Base-by-base conservation (phyloP, 1,284 basidiomycete species). In the Cutaneotrichosporon dermatis region DNA sequence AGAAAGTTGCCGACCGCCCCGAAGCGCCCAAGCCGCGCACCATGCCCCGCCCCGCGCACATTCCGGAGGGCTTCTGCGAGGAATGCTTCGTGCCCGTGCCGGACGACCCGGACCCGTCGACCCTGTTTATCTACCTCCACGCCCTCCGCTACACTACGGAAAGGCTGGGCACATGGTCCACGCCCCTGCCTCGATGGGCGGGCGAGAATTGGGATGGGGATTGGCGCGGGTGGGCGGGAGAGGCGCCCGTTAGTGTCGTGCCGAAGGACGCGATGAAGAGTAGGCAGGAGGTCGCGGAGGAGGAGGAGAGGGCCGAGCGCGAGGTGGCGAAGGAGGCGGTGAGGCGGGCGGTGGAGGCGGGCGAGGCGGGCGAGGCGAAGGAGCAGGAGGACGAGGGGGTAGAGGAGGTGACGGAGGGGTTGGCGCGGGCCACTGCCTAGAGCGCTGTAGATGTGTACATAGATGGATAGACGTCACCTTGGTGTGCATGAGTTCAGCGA, bases 71-170 rank as follows among this genome's bases (percentile, higher is more conserved):
- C 12, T 79, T 79, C 69, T 97, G 93, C 73, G 80, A 83, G 0
- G 88, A 91, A 70, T 97, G 93, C 73, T 95, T 89, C 76, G 81
- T 94, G 36, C 93, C 93, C 12, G 78, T 96, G 8, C 86, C 92
- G 56, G 90, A 91, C 7, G 93, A 97, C 76, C 93, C 93, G 1
- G 86, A 85, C 70, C 91, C 92, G 2, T 90, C 93, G 74, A 86
- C 85, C 61, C 79, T 96, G 59, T 96, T 92, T 76, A 97, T 97
- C 66, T 97, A 93, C 79, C 79, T 97, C 68, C 93, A 97, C 73
- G 93, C 93, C 10, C 78, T 90, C 68, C 82, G 85, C 67, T 96
- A 92, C 76, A 88, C 87, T 55, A 78, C 77, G 13, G 69, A 75
- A 45, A 64, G 63, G 39, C 63, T 77, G 13, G 78, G 78, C 0